Percentiles rank a stretch among this genome's conserved stretches.
These are phyloP conservation scores for Tuber melanosporum DNA, from an alignment of 495 filamentous ascomycete species.

Conservation along the genomic window DNA sequence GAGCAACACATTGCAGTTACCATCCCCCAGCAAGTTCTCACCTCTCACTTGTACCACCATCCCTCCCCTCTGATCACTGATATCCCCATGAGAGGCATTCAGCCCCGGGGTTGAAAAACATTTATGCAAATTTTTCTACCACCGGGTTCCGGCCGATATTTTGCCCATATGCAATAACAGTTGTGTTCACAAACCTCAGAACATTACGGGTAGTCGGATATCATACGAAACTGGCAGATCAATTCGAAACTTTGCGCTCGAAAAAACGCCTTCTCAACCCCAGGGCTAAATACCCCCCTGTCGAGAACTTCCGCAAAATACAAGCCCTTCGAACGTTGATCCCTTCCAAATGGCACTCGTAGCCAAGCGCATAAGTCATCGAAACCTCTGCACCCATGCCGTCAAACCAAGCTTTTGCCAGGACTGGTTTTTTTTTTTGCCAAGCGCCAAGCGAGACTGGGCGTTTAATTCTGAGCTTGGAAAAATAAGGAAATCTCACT, in stretches of 20 bases:
- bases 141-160: no score
- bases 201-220: no score
- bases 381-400: not conserved
- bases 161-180: no score
- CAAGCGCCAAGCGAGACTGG: not conserved
- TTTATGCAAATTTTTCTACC: no score
- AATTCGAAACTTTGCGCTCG: no score
- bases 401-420: slow-evolving; percentile 3
- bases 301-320: no score
- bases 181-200: no score
- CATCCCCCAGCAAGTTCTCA: not conserved
- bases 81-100: no score
- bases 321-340: not conserved
- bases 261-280: no score
- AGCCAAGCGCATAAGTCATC: not conserved
- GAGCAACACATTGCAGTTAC: not conserved
- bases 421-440: not conserved
- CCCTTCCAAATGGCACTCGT: not conserved
- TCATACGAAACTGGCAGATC: no score
- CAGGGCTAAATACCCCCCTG: no score
- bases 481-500: not conserved
- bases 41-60: not conserved
- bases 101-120: no score
- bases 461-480: not conserved
- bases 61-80: not conserved